Evolutionary conservation across 768 basidiomycete species (phyloP), one percentile per base, ranked within the genome.

Genomic region (Steccherinum ochraceum): DNA sequence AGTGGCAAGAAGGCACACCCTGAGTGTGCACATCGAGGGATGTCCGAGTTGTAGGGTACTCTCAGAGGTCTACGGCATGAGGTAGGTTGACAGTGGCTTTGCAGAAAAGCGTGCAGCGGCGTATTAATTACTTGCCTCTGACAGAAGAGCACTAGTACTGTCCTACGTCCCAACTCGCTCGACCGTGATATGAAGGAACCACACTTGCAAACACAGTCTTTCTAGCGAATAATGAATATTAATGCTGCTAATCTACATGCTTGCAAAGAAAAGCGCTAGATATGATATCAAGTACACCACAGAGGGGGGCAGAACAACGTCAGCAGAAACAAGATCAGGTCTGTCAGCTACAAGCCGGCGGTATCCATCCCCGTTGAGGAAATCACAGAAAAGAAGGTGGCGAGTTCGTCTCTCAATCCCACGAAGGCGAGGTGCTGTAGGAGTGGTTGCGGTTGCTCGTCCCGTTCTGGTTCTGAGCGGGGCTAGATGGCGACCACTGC

Each of bases 401-500:
- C 52, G n/a, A 47, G 39, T 10, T 23, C 12, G 24, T 16, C 23
- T 11, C 20, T 21, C 12, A 40, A 55, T 77, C 76, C 76, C 76
- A 78, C 4, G 76, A 79, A n/a, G 76, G 76, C 21, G 73, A 75
- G 12, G 73, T 71, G 51, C 64, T 70, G 61, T 78, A 78, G 3
- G 73, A 67, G 52, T 74, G 69, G 40, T 60, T 62, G 49, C 73
- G 73, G 39, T 57, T 58, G 24, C 65, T 58, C 13, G 63, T 60
- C 21, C 63, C 57, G 42, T 72, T 68, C 58, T 69, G 69, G 23
- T 75, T 69, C 61, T 84, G 81, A 3, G 83, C 75, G n/a, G 87
- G 88, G 56, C 86, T 89, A 30, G 85, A 80, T 5, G 87, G 86
- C 5, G 87, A 88, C 86, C 86, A 89, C 43, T 76, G 73, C n/a